Evolutionary conservation across 116 monocot species (phyloP), one percentile per base, ranked within the genome.

Genomic region (Trichopus zeylanicus): DNA sequence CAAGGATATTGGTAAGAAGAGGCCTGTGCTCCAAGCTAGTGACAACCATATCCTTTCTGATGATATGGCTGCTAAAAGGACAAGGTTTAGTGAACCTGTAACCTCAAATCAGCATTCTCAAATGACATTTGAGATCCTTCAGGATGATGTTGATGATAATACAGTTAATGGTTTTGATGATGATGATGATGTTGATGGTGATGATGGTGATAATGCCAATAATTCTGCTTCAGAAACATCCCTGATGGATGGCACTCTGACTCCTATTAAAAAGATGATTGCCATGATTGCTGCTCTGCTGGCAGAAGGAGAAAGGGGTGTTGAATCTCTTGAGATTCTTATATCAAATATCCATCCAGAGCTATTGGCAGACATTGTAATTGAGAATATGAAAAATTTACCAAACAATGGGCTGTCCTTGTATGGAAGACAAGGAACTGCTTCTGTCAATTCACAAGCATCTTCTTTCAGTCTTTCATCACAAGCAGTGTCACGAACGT

Each of bases 261-360:
- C 79, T 52, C 85, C 99, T 62, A 84, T 73, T 73, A 85, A 76
- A 59, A 80, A 99, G 70, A 88, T 99, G 99, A 91, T 89, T 65
- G 76, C 71, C 30, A 78, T 92, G 64, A 92, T 92, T 73, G 92
- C 80, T 60, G 92, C 92, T 65, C 70, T 99, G 37, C 56, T 92
- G 20, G 99, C 88, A 53, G 85, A 88, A 75, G 88, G 99, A 35
- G 85, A 92, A 70, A 88, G 83, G 89, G 99, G 92, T 62, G 75
- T 66, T 53, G 70, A 73, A 22, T 83, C 92, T 11, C 80, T 99
- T 48, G 86, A 86, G 7, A 68, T 99, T 62, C 75, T 99, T 35
- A 69, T 99, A 64, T 85, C 85, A 59, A 80, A 85, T 55, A 88
- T 92, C 37, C 82, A 92, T 53, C 66, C 99, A 31, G 92, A 99